A percentile compares a stretch with the other conserved stretches of the same genome.
phyloP scores from a whole-genome alignment of 2,329 filamentous ascomycete species.

The Beauveria scarabaeidicola region DNA sequence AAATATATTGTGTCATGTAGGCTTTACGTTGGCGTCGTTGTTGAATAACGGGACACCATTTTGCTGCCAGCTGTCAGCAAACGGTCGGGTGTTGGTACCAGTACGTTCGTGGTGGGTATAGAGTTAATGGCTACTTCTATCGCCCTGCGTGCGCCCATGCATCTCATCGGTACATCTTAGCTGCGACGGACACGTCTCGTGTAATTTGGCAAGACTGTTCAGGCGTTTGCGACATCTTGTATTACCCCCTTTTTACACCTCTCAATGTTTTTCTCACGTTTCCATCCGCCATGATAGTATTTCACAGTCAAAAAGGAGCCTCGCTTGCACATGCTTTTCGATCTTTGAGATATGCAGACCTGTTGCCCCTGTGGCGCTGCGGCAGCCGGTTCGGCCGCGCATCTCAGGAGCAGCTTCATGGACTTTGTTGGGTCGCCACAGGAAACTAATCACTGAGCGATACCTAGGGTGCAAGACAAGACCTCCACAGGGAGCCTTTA shows the following conservation, averaged over 20 bases:
- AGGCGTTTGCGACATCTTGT: background rate
- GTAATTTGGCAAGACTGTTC: background rate
- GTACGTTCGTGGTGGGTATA: background rate
- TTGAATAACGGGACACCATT: background rate
- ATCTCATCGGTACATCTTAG: background rate
- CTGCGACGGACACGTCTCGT: background rate
- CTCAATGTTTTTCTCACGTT: background rate
- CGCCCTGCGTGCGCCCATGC: background rate
- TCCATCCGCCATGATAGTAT: background rate
- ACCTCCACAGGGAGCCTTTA: background rate
- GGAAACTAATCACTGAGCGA: background rate
- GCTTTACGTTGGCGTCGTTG: background rate
- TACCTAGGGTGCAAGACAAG: background rate
- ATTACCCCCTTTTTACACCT: background rate
- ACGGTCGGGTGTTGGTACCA: background rate
- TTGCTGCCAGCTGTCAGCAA: background rate
- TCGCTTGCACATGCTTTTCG: background rate
- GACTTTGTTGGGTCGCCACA: background rate
- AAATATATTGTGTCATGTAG: background rate
- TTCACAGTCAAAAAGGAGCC: background rate
- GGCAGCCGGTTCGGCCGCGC: background rate
- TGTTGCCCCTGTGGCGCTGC: constrained; percentile 6
- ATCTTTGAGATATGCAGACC: background rate
- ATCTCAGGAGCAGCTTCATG: background rate
- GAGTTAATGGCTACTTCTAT: background rate